Conservation (phyloP, 1,284 basidiomycete genomes). For the Ceratobasidium sp. region DNA sequence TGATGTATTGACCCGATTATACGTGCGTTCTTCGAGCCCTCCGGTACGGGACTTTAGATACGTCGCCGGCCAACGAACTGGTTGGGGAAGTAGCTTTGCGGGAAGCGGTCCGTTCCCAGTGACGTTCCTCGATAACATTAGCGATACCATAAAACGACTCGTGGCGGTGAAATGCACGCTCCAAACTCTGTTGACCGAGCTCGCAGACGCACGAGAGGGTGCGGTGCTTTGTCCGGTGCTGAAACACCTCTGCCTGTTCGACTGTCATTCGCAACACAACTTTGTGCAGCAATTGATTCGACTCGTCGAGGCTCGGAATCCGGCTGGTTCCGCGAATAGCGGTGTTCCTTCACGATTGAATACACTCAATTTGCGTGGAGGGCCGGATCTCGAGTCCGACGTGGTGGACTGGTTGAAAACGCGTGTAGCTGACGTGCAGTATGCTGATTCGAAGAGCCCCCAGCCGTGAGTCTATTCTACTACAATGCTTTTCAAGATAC, state of each 20-base stretch:
- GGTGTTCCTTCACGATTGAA: conserved; percentile 13
- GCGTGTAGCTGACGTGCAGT: conserved; percentile 31
- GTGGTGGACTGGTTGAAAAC: conserved; percentile 36
- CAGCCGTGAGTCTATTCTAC: conserved; percentile 7
- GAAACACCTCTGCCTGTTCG: conserved; percentile 22
- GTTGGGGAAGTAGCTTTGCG: conserved; percentile 39
- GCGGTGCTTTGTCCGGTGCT: conserved; percentile 18
- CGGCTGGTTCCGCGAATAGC: conserved; percentile 19
- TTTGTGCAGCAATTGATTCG: conserved; percentile 39
- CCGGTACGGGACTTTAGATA: conserved; percentile 30
- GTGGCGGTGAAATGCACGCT: conserved; percentile 34
- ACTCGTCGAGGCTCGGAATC: conserved; percentile 32
- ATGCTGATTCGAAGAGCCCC: conserved; percentile 25
- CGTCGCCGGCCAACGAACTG: conserved; percentile 33
- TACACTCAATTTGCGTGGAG: conserved; percentile 31
- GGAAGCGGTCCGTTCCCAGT: conserved; percentile 36
- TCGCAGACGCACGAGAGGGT: conserved; percentile 32
- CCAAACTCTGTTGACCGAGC: conserved; percentile 25
- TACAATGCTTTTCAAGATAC: not conserved
- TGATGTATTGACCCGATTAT: conserved; percentile 26
- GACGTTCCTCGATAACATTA: conserved; percentile 37
- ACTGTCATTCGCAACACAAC: conserved; percentile 35
- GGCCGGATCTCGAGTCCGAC: conserved; percentile 31
- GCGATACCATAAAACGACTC: conserved; percentile 13
- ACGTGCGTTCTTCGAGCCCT: conserved; percentile 24